These are phyloP conservation scores for Scheffersomyces ergatensis DNA, from an alignment of 805 yeast genomes.

Conservation along the genomic window DNA sequence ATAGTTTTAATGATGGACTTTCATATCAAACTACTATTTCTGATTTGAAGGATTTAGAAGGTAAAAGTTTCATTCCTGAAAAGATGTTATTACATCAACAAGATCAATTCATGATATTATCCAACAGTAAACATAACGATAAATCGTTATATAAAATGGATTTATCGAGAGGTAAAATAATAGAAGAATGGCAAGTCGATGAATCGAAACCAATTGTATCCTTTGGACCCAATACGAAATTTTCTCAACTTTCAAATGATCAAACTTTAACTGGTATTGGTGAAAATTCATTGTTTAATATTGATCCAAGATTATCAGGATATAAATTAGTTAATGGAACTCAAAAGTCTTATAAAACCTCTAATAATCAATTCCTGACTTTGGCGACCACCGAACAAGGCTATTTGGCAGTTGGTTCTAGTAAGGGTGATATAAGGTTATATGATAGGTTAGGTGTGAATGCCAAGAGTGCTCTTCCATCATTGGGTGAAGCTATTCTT, in stretches of 20 bases:
- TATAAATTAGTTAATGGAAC: constrained; percentile 57
- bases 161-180: constrained; percentile 70
- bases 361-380: constrained; percentile 50
- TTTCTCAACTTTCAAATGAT: constrained; percentile 71
- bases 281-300: constrained; percentile 59
- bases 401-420: constrained; percentile 71
- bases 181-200: constrained; percentile 78
- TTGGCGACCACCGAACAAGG: constrained; percentile 74
- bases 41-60: constrained; percentile 50
- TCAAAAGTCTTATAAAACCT: constrained; percentile 46
- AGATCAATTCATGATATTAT: constrained; percentile 68
- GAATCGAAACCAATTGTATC: constrained; percentile 49
- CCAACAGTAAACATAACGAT: constrained; percentile 42
- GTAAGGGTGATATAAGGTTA: constrained; percentile 71
- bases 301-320: constrained; percentile 71
- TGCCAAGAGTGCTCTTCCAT: constrained; percentile 80
- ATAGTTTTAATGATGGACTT: constrained; percentile 49
- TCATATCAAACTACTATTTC: constrained; percentile 69
- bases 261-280: constrained; percentile 73
- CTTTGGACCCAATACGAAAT: constrained; percentile 71
- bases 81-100: constrained; percentile 75
- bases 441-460: constrained; percentile 69
- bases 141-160: constrained; percentile 70
- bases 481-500: constrained; percentile 71
- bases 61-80: constrained; percentile 50